Evolutionary conservation across 129 eudicot genomes (phyloP), one percentile per base, ranked within the genome.

Genomic region (Arctium lappa): DNA sequence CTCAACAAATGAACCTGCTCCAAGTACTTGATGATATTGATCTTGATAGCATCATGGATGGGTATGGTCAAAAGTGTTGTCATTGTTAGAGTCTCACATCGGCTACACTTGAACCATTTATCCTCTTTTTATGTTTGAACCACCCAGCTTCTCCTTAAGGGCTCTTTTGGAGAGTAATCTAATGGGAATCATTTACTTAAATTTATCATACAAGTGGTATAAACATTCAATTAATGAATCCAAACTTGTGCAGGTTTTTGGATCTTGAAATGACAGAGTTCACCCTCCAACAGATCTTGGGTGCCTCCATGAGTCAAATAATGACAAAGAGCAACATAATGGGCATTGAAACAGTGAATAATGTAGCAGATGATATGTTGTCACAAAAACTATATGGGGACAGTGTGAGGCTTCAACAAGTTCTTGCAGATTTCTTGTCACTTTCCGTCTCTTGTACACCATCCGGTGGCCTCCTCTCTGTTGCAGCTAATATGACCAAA

Each of bases 231-330:
- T 74, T 31, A 29, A 69, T 32, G 33, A 48, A 53, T n/a, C 8
- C 69, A 44, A 37, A 66, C 71, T 33, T 75, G 56, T 73, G 63
- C 86, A 93, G 97, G 86, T 93, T 84, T 86, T 83, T 91, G 91
- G 93, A 95, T 78, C 90, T 95, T 53, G 99, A 95, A 83, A 95
- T 95, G 99, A 85, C 88, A n/a, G 99, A 95, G 84, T 95, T 95
- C 73, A 89, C 87, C 44, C 86, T 95, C 42, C 91, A 89, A 6
- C 91, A 91, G n/a, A 89, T 95, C 42, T 81, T 91, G 85, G 88
- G 91, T 80, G 97, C 99, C 44, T 85, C 98, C 1, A 78, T 84
- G 8, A 95, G 99, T 90, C 99, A 93, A 88, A 88, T 90, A 8
- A 91, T 95, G 94, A 79, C 91, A 73, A 90, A 89, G 86, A 90